Percentiles rank a stretch among this genome's conserved stretches.
These are phyloP conservation scores for Sugiyamaella xylanicola DNA, from an alignment of 1,139 yeast species.

Conservation along the genomic window DNA sequence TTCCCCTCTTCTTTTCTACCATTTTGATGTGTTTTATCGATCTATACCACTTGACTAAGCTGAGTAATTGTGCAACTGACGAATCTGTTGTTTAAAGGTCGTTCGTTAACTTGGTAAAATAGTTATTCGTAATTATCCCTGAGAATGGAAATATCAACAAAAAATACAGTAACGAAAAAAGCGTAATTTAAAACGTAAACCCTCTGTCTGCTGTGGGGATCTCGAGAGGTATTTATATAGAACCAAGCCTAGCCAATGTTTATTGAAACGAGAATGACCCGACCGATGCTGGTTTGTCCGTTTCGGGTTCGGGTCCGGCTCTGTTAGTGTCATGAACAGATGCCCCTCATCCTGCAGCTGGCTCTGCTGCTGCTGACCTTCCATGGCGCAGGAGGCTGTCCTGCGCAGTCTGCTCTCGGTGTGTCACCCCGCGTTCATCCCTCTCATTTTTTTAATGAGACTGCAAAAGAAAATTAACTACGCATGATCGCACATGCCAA, in stretches of 20 bases:
- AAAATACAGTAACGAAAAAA: neutral
- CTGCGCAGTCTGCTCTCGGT: neutral
- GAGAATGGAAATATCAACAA: too few relatives aligned
- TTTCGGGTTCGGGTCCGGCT: constrained; percentile 6
- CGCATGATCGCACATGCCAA: constrained; percentile 6
- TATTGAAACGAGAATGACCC: neutral
- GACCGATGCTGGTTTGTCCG: neutral
- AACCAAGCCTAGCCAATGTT: neutral
- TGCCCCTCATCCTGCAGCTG: neutral
- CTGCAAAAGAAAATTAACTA: constrained; percentile 10
- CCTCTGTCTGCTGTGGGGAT: too few relatives aligned
- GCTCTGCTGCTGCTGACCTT: neutral
- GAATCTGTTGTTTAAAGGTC: too few relatives aligned
- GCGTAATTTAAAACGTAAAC: neutral
- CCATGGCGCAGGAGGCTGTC: too few relatives aligned
- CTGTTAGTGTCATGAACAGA: neutral
- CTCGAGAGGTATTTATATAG: neutral
- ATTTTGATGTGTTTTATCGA: neutral
- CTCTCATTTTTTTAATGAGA: constrained; percentile 5
- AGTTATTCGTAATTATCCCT: too few relatives aligned
- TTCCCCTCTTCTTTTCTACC: constrained; percentile 39
- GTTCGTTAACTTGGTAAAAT: neutral
- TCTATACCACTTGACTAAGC: too few relatives aligned
- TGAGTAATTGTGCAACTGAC: too few relatives aligned
- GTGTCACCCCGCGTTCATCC: constrained; percentile 6